Conservation (phyloP, 1,284 basidiomycete species). For the Cryptococcus sp. region DNA sequence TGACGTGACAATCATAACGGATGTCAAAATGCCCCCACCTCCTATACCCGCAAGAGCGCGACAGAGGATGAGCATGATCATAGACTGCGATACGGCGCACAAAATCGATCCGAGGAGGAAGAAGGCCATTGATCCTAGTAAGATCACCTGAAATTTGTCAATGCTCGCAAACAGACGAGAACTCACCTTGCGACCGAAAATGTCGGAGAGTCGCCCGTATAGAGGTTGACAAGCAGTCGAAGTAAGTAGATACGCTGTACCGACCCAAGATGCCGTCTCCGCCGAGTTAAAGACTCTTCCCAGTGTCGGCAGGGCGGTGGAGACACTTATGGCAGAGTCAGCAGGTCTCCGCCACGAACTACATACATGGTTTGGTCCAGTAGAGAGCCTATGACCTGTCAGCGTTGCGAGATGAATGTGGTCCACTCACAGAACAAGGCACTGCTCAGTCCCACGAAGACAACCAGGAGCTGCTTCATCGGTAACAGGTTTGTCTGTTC, state of each 20-base stretch:
- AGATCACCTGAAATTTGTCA: not conserved
- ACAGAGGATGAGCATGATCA: constrained; percentile 69
- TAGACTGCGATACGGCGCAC: constrained; percentile 62
- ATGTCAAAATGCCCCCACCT: constrained; percentile 38
- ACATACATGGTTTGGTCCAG: too few species aligned
- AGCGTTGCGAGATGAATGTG: constrained; percentile 27
- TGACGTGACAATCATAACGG: constrained; percentile 34
- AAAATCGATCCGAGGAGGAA: constrained; percentile 58
- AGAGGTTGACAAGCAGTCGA: constrained; percentile 58
- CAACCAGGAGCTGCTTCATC: constrained; percentile 62
- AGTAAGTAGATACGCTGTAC: constrained; percentile 36
- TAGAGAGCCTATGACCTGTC: too few species aligned
- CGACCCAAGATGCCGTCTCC: constrained; percentile 65
- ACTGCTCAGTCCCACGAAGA: constrained; percentile 61
- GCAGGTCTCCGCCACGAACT: constrained; percentile 58
- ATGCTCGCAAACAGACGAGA: constrained; percentile 54
- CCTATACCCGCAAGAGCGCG: constrained; percentile 49
- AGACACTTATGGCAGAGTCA: constrained; percentile 56
- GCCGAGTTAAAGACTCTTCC: constrained; percentile 65
- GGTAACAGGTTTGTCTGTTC: constrained; percentile 76
- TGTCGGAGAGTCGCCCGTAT: constrained; percentile 69
- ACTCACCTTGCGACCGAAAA: constrained; percentile 69
- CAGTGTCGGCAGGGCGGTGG: constrained; percentile 67
- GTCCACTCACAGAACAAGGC: constrained; percentile 54
- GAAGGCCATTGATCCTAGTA: constrained; percentile 56